phyloP scores from a whole-genome alignment of 1,284 basidiomycete species.

The Pterulicium gracile region DNA sequence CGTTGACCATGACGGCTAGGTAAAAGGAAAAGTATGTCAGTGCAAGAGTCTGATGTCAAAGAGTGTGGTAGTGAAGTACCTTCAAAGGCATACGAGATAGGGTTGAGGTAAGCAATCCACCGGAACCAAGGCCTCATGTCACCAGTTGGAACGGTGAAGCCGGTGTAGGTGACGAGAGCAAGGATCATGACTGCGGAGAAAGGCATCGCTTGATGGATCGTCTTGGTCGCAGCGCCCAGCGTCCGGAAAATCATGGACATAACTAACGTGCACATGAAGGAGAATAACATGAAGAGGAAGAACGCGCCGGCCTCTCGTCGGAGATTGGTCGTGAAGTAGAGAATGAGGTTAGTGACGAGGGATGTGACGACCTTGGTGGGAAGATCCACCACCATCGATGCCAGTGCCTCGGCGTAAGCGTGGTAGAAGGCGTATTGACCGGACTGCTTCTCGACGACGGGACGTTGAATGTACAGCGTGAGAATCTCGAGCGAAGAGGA shows the following conservation, averaged over 20 bases:
- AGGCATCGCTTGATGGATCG: constrained; percentile 26
- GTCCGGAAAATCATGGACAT: constrained; percentile 38
- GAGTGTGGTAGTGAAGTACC: not conserved
- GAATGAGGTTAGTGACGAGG: constrained; percentile 22
- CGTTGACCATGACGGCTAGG: not conserved
- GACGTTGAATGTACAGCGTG: constrained; percentile 1
- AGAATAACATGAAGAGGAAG: constrained; percentile 25
- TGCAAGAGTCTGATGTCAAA: too few relatives aligned
- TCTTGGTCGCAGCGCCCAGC: constrained; percentile 27
- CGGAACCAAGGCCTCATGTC: constrained; percentile 29
- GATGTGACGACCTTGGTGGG: constrained; percentile 31
- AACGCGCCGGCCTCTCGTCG: constrained; percentile 21
- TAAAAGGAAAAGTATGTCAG: too few relatives aligned
- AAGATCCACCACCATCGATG: constrained; percentile 30
- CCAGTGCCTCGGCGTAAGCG: constrained; percentile 20
- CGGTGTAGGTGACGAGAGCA: constrained; percentile 32
- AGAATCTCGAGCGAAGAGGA: not conserved
- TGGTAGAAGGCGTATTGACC: constrained; percentile 1
- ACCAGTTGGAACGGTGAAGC: constrained; percentile 25
- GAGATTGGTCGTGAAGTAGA: constrained; percentile 31
- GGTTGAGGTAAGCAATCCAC: constrained; percentile 1
- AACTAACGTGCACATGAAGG: constrained; percentile 24
- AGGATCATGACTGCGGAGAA: constrained; percentile 30
- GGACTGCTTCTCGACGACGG: constrained; percentile 1
- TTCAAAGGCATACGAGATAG: not conserved